Percentiles rank a stretch among this genome's conserved stretches.
phyloP scores from a whole-genome alignment of 306 rosid genomes.

The Malus fusca region DNA sequence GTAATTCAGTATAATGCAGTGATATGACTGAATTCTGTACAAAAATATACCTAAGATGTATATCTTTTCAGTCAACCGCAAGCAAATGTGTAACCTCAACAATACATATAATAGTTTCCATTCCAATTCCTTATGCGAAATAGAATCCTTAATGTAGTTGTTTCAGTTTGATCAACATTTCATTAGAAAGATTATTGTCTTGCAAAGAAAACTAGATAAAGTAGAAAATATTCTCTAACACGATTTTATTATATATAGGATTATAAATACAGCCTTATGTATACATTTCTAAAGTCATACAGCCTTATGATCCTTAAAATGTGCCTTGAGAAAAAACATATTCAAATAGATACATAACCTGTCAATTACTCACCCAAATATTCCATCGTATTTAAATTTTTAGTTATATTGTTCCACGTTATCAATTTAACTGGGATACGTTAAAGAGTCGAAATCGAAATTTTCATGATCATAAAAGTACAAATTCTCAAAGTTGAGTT shows the following conservation, averaged over 20 bases:
- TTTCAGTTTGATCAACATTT: not conserved
- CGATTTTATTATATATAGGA: not conserved
- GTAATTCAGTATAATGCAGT: not conserved
- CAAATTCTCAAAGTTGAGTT: not conserved
- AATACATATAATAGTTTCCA: no score
- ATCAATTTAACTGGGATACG: not conserved
- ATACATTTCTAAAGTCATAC: not conserved
- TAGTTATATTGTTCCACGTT: not conserved
- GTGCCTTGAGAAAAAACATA: not conserved
- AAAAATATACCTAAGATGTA: not conserved
- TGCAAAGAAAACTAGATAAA: not conserved
- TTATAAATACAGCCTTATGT: not conserved
- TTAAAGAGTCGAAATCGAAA: not conserved
- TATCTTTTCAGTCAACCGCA: not conserved
- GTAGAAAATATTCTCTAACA: not conserved
- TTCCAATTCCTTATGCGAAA: not conserved
- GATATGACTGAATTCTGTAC: not conserved
- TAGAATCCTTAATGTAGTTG: not conserved
- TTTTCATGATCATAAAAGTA: not conserved
- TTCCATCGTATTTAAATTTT: not conserved
- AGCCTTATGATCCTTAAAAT: not conserved
- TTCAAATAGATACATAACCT: not conserved
- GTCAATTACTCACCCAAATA: not conserved
- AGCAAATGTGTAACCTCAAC: not conserved
- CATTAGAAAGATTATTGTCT: not conserved